Evolutionary conservation across 441 rosid species (phyloP), one percentile per base, ranked within the genome.

Genomic region (Populus hybrid): DNA sequence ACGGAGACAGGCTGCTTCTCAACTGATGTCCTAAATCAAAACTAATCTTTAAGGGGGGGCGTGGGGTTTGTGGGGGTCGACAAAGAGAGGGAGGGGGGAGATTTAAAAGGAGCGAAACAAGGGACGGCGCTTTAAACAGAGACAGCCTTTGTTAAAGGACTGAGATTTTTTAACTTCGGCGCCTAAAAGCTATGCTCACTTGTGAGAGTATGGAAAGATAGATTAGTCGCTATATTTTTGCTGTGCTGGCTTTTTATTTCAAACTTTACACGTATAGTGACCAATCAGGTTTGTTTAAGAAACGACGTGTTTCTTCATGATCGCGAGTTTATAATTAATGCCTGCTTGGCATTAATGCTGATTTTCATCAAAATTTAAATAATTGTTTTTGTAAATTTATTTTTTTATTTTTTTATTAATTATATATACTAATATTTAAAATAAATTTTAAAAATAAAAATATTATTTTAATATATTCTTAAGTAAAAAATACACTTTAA

Each of bases 261-360:
- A 5, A 8, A 40, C 61, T 2, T 18, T 14, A 75, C 87, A 85
- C 87, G 86, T 88, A 72, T 76, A 74, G 21, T n/a, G 32, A 11
- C 89, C 85, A 87, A 86, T 86, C 70, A 81, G 16, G 42, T 78
- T 28, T 69, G 12, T 79, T 67, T 50, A 0, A 10, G 11, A 26
- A 34, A 12, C 10, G 65, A 77, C 80, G 75, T 64, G 75, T 74
- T 8, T 21, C 4, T 63, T 16, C 3, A 8, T 0, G 3, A 0
- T 28, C 6, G 71, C 59, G 50, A 70, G 75, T 71, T 6, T 64
- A 5, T 34, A 6, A 38, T 9, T 0, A 38, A 9, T 38, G 4
- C 42, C 42, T 3, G 42, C 42, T 38, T 9, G 42, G 42, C 42
- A 38, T 38, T 38, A 38, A 38, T 38, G 42, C 42, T 38, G 42